These are phyloP conservation scores for Hymenoscyphus salicellus DNA, from an alignment of 2,329 filamentous ascomycete species.

Conservation along the genomic window DNA sequence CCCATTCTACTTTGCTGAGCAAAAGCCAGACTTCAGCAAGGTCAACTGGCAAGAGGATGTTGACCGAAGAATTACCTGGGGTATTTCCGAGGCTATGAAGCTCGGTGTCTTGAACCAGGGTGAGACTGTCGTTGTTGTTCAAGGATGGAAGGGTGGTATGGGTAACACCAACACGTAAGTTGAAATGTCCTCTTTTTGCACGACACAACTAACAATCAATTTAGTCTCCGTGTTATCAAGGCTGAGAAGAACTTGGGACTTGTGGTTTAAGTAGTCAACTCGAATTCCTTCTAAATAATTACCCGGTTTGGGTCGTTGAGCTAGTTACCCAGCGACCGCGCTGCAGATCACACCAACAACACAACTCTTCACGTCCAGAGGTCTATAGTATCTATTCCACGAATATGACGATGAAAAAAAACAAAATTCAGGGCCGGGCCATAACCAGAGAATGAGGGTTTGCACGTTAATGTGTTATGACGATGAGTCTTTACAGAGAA, in stretches of 20 bases:
- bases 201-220: conserved; percentile 14
- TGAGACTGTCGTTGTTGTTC: conserved; percentile 77
- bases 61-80: conserved; percentile 96
- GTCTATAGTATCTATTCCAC: conserved; percentile 4
- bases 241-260: conserved; percentile 33
- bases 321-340: background rate
- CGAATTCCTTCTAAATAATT: background rate
- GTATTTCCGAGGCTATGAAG: conserved; percentile 79
- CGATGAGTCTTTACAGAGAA: background rate
- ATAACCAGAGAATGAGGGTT: background rate
- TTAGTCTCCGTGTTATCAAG: conserved; percentile 36
- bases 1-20: conserved; percentile 89
- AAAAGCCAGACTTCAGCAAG: conserved; percentile 90
- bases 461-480: conserved; percentile 6
- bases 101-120: conserved; percentile 71
- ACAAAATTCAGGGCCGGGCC: background rate
- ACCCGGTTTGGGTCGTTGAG: background rate
- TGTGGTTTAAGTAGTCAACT: background rate
- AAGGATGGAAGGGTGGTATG: conserved; percentile 89
- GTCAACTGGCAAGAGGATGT: conserved; percentile 99
- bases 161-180: conserved; percentile 77
- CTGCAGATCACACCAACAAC: background rate
- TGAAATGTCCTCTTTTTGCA: conserved; percentile 4
- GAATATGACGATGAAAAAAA: background rate
- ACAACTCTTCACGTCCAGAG: background rate